Base-by-base conservation (phyloP, 2,329 filamentous ascomycete species). In the Neonectria ditissima region DNA sequence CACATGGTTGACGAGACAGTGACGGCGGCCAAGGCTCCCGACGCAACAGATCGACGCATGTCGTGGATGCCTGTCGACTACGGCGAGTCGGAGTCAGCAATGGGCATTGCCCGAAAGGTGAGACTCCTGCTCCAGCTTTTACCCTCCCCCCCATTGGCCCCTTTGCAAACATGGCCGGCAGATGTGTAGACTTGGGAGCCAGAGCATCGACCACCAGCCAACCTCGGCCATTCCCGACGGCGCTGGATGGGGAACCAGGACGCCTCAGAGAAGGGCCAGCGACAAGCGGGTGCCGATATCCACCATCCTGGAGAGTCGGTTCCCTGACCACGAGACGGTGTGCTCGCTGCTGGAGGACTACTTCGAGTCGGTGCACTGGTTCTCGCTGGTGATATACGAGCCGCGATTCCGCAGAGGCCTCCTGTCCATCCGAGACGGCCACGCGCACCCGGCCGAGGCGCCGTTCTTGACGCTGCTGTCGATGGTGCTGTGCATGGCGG, bases 321-420 rank as follows among this genome's bases (percentile, higher is more conserved):
- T 65, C 22, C 62, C 62, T 10, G 28, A 60, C 20, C 51, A 54
- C 16, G 20, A 47, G 14, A 10, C 45, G 22, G 53, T 55, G 14
- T 14, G 50, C 8, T 28, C 39, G 10, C 69, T 81, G 2, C 51
- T 82, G 10, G 79, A 81, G 58, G 74, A 78, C 18, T 82, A 82
- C 52, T 80, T 81, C 55, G 73, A 77, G 52, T 68, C 78, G 2
- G 76, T 82, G 16, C 80, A 82, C 67, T 83, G 80, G 80, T 82
- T 83, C 57, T 81, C 80, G 16, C 71, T 82, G 4, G 79, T 79
- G 1, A 72, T 83, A 18, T 79, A 78, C 56, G 79, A 81, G 55
- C 79, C 79, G 1, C 78, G 73, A 26, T 80, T 82, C 50, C 77
- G 80, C 22, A 66, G 66, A 11, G 66, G 69, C 4, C 75, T 79